Percentiles rank a stretch among this genome's conserved stretches.
Evolutionary conservation across 257 asterid species (phyloP).

Genomic region (Jasminum sambac): DNA sequence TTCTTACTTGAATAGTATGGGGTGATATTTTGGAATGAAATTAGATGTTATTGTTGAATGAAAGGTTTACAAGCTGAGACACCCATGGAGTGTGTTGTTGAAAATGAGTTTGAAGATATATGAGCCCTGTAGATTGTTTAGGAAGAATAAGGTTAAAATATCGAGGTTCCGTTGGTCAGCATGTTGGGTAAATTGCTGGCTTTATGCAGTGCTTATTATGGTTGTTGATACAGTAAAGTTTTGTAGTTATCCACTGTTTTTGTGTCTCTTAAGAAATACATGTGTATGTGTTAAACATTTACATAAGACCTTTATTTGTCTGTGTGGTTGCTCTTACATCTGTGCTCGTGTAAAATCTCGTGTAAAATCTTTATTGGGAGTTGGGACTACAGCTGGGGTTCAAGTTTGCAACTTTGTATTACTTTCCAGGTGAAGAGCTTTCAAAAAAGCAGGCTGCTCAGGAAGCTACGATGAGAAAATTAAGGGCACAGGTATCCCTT

Average conservation of each 20-base stretch:
- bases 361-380: no score
- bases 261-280: not conserved
- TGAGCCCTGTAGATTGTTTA: not conserved
- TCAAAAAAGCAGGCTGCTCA: slow-evolving; percentile 99
- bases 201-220: not conserved
- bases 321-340: not conserved
- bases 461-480: slow-evolving; percentile 86
- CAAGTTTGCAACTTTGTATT: slow-evolving; percentile 1
- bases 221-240: not conserved
- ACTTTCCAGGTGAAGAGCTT: slow-evolving; percentile 85
- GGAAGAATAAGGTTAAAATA: not conserved
- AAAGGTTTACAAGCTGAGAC: no score
- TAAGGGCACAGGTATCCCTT: slow-evolving; percentile 89
- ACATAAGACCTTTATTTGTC: not conserved
- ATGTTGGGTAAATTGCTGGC: not conserved
- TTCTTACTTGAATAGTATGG: not conserved
- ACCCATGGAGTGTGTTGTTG: not conserved
- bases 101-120: not conserved
- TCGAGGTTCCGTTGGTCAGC: not conserved
- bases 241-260: not conserved
- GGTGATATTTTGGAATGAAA: not conserved
- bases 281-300: not conserved
- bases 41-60: no score
- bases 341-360: slow-evolving; percentile 4
- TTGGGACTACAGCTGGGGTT: slow-evolving; percentile 1